phyloP scores from a whole-genome alignment of 2,329 filamentous ascomycete species.

The Volutella citrinella region DNA sequence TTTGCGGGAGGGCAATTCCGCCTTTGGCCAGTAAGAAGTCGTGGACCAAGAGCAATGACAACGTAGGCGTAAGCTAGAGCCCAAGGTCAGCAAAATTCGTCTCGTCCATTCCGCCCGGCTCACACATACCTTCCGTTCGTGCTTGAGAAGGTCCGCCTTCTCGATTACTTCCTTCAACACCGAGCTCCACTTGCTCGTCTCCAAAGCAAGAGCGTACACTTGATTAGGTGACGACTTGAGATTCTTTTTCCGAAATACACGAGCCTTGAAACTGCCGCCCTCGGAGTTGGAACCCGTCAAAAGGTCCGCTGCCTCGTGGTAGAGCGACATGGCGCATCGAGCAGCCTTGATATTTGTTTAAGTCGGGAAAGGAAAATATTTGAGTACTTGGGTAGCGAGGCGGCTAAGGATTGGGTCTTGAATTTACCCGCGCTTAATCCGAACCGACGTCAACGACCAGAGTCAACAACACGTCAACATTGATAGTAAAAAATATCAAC shows the following conservation, averaged over 20 bases:
- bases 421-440: no score
- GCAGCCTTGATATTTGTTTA: no score
- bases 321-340: constrained; percentile 81
- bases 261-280: constrained; percentile 83
- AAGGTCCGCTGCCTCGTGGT: constrained; percentile 82
- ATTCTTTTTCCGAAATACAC: constrained; percentile 72
- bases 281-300: constrained; percentile 51
- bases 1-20: constrained; percentile 77
- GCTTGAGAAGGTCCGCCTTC: constrained; percentile 67
- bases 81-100: constrained; percentile 2
- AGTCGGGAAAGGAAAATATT: no score
- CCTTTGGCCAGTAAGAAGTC: constrained; percentile 79
- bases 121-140: constrained; percentile 80
- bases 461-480: no score
- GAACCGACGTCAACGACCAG: no score
- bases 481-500: no score
- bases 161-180: constrained; percentile 90
- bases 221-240: constrained; percentile 77
- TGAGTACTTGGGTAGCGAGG: no score
- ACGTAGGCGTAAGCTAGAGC: constrained; percentile 68
- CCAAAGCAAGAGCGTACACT: constrained; percentile 81
- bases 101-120: no score
- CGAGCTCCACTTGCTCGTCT: constrained; percentile 86
- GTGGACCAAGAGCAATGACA: constrained; percentile 81
- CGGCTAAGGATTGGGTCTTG: no score